Base-by-base conservation (phyloP, 164 flowering plant species). In the Warburgia ugandensis region DNA sequence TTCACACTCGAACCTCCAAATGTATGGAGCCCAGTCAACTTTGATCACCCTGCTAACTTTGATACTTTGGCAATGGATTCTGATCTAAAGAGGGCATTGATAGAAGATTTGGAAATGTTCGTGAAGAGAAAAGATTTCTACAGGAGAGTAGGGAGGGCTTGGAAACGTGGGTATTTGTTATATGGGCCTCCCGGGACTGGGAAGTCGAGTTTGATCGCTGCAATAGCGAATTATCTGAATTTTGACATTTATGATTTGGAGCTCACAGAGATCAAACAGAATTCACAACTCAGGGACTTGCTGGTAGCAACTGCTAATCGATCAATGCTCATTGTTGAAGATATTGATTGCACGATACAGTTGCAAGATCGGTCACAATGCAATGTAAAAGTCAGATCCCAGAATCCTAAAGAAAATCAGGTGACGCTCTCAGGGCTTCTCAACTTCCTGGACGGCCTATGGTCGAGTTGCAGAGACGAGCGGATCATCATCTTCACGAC, bases 101-200 rank as follows among this genome's bases (percentile, higher is more conserved):
- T 73, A 16, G 77, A 76, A 49, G 88, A 81, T 59, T 74, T 0
- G 85, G 92, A 17, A 80, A 65, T 57, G 82, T 82, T 23, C 77
- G 87, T 87, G 81, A 79, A 64, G 87, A 0, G 87, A 86, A 60
- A 81, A 81, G 21, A 55, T 86, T 1, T 82, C 88, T 0, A 84
- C 84, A 0, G 94, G 89, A 14, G 80, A 84, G 45, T 79, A 84
- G n/a, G n/a, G n/a, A n/a, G n/a, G n/a, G n/a, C n/a, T n/a, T n/a
- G n/a, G n/a, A n/a, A n/a, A n/a, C n/a, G n/a, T n/a, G n/a, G n/a
- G n/a, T n/a, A n/a, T n/a, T n/a, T n/a, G n/a, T n/a, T n/a, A n/a
- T n/a, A n/a, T n/a, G n/a, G n/a, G n/a, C n/a, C n/a, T n/a, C n/a
- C n/a, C n/a, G n/a, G n/a, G n/a, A n/a, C n/a, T n/a, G n/a, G n/a